Percentiles rank a stretch among this genome's conserved stretches.
Conservation (phyloP, 805 yeast species). For the Lipomyces mesembrius region DNA sequence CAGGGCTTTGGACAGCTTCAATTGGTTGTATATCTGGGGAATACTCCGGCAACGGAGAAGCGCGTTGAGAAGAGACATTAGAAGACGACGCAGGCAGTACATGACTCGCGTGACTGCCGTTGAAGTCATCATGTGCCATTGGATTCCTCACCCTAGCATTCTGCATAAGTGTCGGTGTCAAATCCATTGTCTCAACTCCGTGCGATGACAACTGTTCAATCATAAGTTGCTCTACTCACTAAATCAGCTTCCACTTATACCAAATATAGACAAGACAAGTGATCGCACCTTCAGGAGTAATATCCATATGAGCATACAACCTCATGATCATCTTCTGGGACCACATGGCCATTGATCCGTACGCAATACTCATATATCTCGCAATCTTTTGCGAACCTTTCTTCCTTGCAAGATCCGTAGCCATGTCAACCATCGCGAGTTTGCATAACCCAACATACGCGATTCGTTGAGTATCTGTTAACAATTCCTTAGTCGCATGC, state of each 20-base stretch:
- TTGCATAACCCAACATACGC: conserved; percentile 89
- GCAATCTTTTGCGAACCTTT: conserved; percentile 58
- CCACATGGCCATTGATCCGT: conserved; percentile 85
- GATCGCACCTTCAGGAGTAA: conserved; percentile 55
- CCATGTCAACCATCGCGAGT: conserved; percentile 77
- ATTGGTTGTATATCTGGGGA: conserved; percentile 12
- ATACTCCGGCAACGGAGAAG: conserved; percentile 28
- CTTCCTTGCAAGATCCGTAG: conserved; percentile 70
- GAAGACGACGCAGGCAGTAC: conserved; percentile 1
- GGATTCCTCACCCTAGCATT: conserved; percentile 60
- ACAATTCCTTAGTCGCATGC: conserved; percentile 76
- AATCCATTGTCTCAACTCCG: conserved; percentile 75
- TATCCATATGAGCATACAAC: conserved; percentile 79
- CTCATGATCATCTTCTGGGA: conserved; percentile 70
- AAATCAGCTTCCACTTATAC: background rate
- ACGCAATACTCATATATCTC: conserved; percentile 65
- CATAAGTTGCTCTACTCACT: conserved; percentile 70
- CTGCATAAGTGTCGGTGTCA: conserved; percentile 64
- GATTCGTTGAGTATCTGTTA: conserved; percentile 81
- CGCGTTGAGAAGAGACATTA: conserved; percentile 8
- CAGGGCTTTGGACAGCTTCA: conserved; percentile 16
- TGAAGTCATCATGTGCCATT: conserved; percentile 36
- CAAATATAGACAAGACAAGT: conserved; percentile 3
- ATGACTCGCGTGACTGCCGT: background rate
- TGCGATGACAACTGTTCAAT: conserved; percentile 83